A percentile compares a stretch with the other conserved stretches of the same genome.
phyloP scores from a whole-genome alignment of 2,329 filamentous ascomycete genomes.

The Fusarium tricinctum region DNA sequence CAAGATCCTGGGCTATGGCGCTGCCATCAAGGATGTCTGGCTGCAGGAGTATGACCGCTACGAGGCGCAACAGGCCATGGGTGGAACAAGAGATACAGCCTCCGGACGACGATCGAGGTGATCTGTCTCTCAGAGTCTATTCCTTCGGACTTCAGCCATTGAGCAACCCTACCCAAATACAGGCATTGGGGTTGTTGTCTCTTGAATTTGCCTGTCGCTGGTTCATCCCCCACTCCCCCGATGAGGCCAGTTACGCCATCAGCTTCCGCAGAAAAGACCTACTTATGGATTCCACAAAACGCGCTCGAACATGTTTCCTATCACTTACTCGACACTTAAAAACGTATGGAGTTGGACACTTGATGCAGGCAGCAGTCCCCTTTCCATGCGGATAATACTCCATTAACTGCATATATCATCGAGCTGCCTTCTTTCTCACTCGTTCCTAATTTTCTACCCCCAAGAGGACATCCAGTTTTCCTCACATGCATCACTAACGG shows the following conservation, averaged over 20 bases:
- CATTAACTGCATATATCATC: neutral
- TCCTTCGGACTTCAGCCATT: neutral
- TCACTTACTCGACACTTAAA: neutral
- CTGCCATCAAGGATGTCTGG: constrained; percentile 68
- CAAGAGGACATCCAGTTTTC: neutral
- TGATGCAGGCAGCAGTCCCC: neutral
- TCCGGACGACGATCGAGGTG: constrained; percentile 39
- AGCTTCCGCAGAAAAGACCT: neutral
- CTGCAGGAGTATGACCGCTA: constrained; percentile 69
- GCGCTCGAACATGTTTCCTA: neutral
- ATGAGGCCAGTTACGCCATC: too few species aligned
- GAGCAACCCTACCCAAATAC: constrained; percentile 6
- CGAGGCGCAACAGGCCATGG: constrained; percentile 61
- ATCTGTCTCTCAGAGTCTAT: constrained; percentile 17
- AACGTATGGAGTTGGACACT: neutral
- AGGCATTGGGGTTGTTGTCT: neutral
- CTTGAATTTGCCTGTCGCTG: neutral
- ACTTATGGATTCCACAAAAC: neutral
- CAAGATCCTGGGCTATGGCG: constrained; percentile 62
- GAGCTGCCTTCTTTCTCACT: neutral
- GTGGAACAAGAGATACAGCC: constrained; percentile 33
- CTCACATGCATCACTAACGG: neutral
- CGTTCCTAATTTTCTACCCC: neutral
- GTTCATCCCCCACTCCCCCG: neutral
- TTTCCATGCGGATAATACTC: neutral